These are phyloP conservation scores for Phytophthora colocasiae DNA, from an alignment of 352 stramenopile genomes.

Conservation along the genomic window DNA sequence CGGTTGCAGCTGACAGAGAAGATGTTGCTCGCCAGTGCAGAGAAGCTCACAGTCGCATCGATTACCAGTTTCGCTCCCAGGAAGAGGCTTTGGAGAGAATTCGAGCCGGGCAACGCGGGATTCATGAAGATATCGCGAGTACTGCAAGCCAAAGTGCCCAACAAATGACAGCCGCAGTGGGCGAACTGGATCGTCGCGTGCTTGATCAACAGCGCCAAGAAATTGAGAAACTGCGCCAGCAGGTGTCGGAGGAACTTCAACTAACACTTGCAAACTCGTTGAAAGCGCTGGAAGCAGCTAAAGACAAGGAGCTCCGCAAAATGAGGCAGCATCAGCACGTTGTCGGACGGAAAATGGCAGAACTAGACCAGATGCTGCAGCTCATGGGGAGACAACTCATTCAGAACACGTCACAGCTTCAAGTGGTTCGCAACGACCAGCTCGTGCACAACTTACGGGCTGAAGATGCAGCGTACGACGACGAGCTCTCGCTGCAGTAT, in stretches of 20 bases:
- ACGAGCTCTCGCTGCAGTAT: constrained; percentile 29
- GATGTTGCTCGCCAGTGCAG: constrained; percentile 34
- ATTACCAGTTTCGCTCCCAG: constrained; percentile 36
- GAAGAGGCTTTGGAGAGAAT: constrained; percentile 33
- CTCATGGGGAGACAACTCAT: constrained; percentile 72
- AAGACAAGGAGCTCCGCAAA: constrained; percentile 29
- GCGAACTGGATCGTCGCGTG: constrained; percentile 20
- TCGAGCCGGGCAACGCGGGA: constrained; percentile 19
- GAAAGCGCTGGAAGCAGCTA: constrained; percentile 22
- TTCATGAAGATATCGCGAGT: constrained; percentile 22
- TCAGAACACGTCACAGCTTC: constrained; percentile 69
- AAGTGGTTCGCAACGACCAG: constrained; percentile 59
- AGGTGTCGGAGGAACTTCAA: constrained; percentile 27
- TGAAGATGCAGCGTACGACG: constrained; percentile 13
- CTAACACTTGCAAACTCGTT: constrained; percentile 24
- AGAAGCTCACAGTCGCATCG: constrained; percentile 37
- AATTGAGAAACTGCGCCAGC: constrained; percentile 18
- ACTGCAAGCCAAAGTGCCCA: constrained; percentile 1
- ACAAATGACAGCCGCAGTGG: constrained; percentile 18
- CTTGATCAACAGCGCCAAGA: constrained; percentile 29
- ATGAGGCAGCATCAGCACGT: constrained; percentile 36
- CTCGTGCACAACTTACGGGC: constrained; percentile 20
- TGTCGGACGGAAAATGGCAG: constrained; percentile 49
- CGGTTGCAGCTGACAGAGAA: constrained; percentile 27
- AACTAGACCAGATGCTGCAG: constrained; percentile 71